Base-by-base conservation (phyloP, 805 yeast genomes). In the Hermanozyma aechmeae region DNA sequence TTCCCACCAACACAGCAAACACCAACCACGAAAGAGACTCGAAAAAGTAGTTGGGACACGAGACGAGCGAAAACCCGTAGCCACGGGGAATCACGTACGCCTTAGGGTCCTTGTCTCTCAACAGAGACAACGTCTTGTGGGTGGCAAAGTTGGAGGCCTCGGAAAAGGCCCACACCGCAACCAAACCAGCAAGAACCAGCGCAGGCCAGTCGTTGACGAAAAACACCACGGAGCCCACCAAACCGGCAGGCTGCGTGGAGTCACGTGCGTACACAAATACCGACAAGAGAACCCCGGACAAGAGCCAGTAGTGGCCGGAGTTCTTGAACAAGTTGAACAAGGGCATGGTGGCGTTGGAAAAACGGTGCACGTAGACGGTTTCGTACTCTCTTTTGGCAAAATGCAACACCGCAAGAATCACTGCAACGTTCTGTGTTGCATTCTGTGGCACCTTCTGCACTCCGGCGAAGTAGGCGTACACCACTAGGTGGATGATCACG, bases 11-110 rank as follows among this genome's bases (percentile, higher is more conserved):
- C 16, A 85, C 34, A 13, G 89, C 73, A 46, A 78, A 75, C 16
- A 68, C 55, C 1, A 79, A 49, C 95, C 96, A 92, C 2, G 77
- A 65, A 42, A 79, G 56, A 25, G 73, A 60, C 65, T 92, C 98
- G 53, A 86, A 89, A 42, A 85, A 79, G 56, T 92, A 92, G 61
- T 92, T 92, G 41, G 98, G 98, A 54, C 85, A 81, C n/a, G 92
- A 76, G 20, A 87, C 82, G 33, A 65, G 56, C 35, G 73, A 67
- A 50, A 92, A 92, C 7, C 89, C 81, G 43, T 83, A 93, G 13
- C 95, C 96, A 37, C 67, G 65, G 14, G 97, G 93, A 43, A 81
- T 78, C 27, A 61, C 69, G 40, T 79, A 79, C 34, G 68, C 76
- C 43, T 56, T 60, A 7, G 52, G 40, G 33, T 67, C 74, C 28